Conservation (phyloP, 2,329 filamentous ascomycete species). For the Aspergillus sp. region DNA sequence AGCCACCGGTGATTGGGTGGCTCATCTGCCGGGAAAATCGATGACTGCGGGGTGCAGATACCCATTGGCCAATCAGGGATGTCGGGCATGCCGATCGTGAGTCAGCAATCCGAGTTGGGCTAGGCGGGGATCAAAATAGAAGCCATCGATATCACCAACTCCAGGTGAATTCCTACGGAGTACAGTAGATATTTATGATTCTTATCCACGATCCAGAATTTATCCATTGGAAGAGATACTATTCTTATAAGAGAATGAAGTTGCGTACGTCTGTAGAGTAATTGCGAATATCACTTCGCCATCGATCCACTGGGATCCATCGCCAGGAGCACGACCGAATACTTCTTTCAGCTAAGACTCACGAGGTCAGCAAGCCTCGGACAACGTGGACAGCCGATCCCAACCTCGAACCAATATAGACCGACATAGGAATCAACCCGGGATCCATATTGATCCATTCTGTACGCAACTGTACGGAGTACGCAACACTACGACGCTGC, state of each 20-base stretch:
- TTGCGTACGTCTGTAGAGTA: not conserved
- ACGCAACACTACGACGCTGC: too few species aligned
- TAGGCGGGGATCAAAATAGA: not conserved
- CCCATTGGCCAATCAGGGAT: slow-evolving; percentile 14
- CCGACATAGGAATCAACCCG: too few species aligned
- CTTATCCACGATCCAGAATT: not conserved
- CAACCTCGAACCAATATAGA: not conserved
- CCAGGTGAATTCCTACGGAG: not conserved
- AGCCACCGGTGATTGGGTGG: not conserved
- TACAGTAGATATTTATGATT: not conserved
- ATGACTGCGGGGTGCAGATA: slow-evolving; percentile 16
- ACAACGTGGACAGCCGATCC: not conserved
- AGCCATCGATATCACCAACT: not conserved
- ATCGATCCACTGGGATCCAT: not conserved
- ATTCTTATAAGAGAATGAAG: too few species aligned
- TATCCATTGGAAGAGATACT: not conserved
- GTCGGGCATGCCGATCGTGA: slow-evolving; percentile 12
- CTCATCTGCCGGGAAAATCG: not conserved
- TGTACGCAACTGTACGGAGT: too few species aligned
- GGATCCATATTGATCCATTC: too few species aligned
- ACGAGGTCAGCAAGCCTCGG: not conserved
- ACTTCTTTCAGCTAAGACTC: not conserved
- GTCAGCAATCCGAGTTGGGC: not conserved
- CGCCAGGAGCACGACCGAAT: not conserved
- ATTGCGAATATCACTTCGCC: not conserved